Conservation (phyloP, 805 yeast species). For the Maudiozyma serrabonitensis region DNA sequence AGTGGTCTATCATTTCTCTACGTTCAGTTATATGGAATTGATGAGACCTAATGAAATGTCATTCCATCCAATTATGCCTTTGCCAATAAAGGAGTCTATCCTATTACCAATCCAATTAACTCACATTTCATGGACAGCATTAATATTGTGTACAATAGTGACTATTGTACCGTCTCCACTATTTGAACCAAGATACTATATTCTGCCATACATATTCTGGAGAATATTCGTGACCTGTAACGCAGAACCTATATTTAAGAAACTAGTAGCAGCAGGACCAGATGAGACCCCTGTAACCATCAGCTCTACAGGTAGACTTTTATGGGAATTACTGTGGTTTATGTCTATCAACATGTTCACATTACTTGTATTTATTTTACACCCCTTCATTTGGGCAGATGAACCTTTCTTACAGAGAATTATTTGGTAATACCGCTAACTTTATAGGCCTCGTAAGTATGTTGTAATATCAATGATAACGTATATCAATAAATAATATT, state of each 20-base stretch:
- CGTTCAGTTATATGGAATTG: constrained; percentile 30
- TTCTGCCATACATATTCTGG: constrained; percentile 70
- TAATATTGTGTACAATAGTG: constrained; percentile 40
- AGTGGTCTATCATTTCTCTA: constrained; percentile 61
- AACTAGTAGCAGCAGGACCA: constrained; percentile 14
- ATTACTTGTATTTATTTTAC: constrained; percentile 44
- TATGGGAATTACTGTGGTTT: constrained; percentile 55
- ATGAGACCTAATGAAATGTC: constrained; percentile 29
- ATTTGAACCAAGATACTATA: constrained; percentile 89
- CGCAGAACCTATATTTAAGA: constrained; percentile 30
- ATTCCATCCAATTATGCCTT: constrained; percentile 29
- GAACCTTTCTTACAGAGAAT: constrained; percentile 63
- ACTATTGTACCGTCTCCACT: constrained; percentile 84
- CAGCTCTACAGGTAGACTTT: constrained; percentile 30
- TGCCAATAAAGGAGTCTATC: constrained; percentile 29
- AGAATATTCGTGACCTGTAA: constrained; percentile 41
- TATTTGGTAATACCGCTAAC: constrained; percentile 53
- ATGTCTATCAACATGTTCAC: constrained; percentile 44
- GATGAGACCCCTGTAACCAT: constrained; percentile 12
- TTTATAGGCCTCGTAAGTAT: neutral
- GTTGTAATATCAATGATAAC: neutral
- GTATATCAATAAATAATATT: neutral
- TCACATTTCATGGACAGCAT: constrained; percentile 42
- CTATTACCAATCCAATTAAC: constrained; percentile 35
- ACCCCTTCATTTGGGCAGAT: constrained; percentile 59